Conservation (phyloP, 331 rosid species). For the Malus hybrid region DNA sequence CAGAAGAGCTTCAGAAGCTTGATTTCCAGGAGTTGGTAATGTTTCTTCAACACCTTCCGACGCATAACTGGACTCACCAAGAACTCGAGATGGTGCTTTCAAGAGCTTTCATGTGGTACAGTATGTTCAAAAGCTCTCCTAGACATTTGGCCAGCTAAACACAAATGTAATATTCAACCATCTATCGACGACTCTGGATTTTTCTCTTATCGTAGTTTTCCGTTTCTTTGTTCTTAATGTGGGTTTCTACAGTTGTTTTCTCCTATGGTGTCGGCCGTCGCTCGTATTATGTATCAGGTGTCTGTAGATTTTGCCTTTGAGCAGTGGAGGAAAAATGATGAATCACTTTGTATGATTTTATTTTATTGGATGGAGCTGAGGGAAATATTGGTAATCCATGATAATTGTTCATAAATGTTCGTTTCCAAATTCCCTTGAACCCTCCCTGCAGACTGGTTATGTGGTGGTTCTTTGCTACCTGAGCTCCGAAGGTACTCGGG, state of each 20-base stretch:
- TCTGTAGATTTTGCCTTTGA: constrained; percentile 21
- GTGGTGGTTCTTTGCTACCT: too few species aligned
- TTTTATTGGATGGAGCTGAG: background rate
- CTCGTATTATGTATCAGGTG: constrained; percentile 13
- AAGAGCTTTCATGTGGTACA: constrained; percentile 96
- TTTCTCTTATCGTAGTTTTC: background rate
- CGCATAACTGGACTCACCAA: constrained; percentile 78
- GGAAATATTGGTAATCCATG: too few species aligned
- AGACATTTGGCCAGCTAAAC: constrained; percentile 80
- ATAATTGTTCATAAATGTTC: too few species aligned
- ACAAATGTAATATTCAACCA: constrained; percentile 13
- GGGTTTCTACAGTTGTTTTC: constrained; percentile 3
- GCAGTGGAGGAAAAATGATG: constrained; percentile 7
- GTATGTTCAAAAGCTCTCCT: constrained; percentile 92
- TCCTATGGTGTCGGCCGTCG: constrained; percentile 2
- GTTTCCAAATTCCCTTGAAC: too few species aligned
- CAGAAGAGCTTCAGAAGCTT: constrained; percentile 74
- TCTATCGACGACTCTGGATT: background rate
- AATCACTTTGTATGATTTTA: background rate
- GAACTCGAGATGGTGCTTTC: constrained; percentile 98
- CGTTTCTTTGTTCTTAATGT: constrained; percentile 3
- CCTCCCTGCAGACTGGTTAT: too few species aligned
- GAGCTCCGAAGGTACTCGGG: too few species aligned
- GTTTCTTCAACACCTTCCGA: constrained; percentile 98
- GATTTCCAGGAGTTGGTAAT: constrained; percentile 95